Conservation (phyloP, 805 yeast genomes). For the Starmerella potacharoeniae region DNA sequence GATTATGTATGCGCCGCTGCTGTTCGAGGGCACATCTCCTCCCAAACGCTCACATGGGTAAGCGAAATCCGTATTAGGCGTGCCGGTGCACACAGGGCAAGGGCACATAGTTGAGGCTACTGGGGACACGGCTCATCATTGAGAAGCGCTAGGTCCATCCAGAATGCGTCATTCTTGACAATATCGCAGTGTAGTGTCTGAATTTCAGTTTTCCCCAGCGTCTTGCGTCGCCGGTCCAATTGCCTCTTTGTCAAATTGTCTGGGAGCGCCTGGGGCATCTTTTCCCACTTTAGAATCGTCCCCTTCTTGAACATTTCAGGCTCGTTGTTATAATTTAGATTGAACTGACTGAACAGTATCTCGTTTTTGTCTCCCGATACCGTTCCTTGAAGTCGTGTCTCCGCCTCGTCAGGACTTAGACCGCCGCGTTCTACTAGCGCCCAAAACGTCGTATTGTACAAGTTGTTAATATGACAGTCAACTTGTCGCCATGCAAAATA, state of each 20-base stretch:
- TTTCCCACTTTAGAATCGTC: constrained; percentile 46
- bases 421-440: constrained; percentile 59
- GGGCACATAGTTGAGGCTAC: background rate
- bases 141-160: constrained; percentile 31
- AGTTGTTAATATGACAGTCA: constrained; percentile 86
- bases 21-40: background rate
- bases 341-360: constrained; percentile 62
- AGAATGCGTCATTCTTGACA: constrained; percentile 46
- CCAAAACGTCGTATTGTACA: constrained; percentile 93
- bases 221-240: constrained; percentile 39
- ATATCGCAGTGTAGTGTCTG: constrained; percentile 45
- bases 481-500: constrained; percentile 92
- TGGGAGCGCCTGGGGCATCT: constrained; percentile 14
- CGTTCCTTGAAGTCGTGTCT: constrained; percentile 60
- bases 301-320: constrained; percentile 85
- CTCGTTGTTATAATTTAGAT: constrained; percentile 83
- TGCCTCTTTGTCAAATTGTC: constrained; percentile 35
- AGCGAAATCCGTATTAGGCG: background rate
- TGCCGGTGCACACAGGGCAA: background rate
- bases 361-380: constrained; percentile 79
- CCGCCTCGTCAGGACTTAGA: constrained; percentile 68
- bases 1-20: background rate
- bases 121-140: constrained; percentile 3
- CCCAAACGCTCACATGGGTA: background rate
- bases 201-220: constrained; percentile 39